Evolutionary conservation across 495 filamentous ascomycete species (phyloP).

Genomic region (Chlorociboria aeruginascens): DNA sequence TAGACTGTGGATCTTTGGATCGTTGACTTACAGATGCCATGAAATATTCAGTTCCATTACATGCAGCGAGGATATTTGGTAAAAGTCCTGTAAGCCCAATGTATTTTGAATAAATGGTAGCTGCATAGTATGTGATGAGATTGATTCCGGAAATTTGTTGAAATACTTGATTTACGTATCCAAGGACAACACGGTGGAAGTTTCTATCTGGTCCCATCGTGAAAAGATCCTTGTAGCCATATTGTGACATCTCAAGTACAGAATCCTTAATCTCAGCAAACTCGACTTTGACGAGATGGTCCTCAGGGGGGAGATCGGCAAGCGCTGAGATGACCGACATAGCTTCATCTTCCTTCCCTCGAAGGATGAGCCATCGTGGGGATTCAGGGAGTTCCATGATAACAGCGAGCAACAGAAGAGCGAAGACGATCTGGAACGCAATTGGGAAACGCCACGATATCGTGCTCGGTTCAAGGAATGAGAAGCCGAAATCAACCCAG

Average conservation of each 20-base stretch:
- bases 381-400: conserved; percentile 60
- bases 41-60: conserved; percentile 67
- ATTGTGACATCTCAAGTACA: conserved; percentile 57
- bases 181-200: conserved; percentile 59
- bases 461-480: conserved; percentile 48
- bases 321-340: conserved; percentile 49
- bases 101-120: conserved; percentile 48
- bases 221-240: conserved; percentile 56
- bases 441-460: conserved; percentile 68
- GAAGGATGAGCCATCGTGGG: conserved; percentile 58
- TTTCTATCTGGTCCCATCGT: conserved; percentile 61
- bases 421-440: conserved; percentile 61
- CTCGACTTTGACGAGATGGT: conserved; percentile 47
- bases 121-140: conserved; percentile 61
- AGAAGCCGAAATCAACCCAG: conserved; percentile 64
- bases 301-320: conserved; percentile 35
- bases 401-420: conserved; percentile 44
- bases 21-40: conserved; percentile 35
- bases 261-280: conserved; percentile 66
- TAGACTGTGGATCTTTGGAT: no score
- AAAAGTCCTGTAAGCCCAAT: conserved; percentile 36
- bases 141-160: conserved; percentile 75
- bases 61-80: conserved; percentile 57
- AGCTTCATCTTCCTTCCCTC: conserved; percentile 54
- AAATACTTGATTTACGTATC: conserved; percentile 42